A percentile compares a stretch with the other conserved stretches of the same genome.
Conservation (phyloP, 768 basidiomycete genomes). For the Auricularia auricula-judae region DNA sequence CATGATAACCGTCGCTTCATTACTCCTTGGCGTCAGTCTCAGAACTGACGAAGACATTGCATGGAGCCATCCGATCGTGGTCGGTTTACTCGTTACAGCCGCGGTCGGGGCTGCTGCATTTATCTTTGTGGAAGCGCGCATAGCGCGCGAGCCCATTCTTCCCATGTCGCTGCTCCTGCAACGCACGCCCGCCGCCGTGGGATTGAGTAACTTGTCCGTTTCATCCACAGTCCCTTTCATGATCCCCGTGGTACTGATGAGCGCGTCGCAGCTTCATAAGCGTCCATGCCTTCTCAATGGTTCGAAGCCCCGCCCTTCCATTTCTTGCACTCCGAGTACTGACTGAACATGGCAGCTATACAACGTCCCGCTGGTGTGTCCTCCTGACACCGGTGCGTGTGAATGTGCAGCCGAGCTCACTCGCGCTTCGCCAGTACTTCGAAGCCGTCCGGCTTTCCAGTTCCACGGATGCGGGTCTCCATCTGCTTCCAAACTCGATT, state of each 20-base stretch:
- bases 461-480: conserved; percentile 68
- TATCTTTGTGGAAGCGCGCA: conserved; percentile 65
- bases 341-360: conserved; percentile 44
- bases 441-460: conserved; percentile 63
- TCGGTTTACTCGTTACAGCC: conserved; percentile 51
- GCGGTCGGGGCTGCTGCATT: conserved; percentile 47
- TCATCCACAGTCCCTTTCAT: neutral
- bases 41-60: conserved; percentile 69
- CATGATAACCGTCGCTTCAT: conserved; percentile 53
- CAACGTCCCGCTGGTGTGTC: conserved; percentile 66
- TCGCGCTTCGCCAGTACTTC: conserved; percentile 49
- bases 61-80: conserved; percentile 67
- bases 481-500: conserved; percentile 81
- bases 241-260: neutral
- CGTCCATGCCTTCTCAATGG: conserved; percentile 73
- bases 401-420: neutral
- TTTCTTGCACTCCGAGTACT: conserved; percentile 9
- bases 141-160: conserved; percentile 81
- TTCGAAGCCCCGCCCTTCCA: conserved; percentile 21
- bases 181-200: conserved; percentile 73
- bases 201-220: conserved; percentile 54
- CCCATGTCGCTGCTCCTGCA: conserved; percentile 68
- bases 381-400: neutral
- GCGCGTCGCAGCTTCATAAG: conserved; percentile 35
- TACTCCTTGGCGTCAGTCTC: conserved; percentile 67